Evolutionary conservation across 352 stramenopile genomes (phyloP).

Genomic region (Globisporangium lucens): DNA sequence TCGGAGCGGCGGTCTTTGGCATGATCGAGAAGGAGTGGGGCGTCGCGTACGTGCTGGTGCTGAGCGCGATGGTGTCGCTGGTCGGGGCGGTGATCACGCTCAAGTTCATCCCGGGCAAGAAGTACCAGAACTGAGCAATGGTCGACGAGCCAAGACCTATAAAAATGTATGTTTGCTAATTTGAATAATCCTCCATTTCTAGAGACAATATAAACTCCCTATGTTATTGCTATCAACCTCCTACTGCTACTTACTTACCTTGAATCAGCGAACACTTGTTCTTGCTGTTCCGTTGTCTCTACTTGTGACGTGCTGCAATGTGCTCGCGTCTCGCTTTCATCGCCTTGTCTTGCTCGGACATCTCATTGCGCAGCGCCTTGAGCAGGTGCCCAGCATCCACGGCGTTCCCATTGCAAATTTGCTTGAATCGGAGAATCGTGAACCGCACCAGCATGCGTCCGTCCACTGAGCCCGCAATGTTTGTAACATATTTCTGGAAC

Average conservation of each 20-base stretch:
- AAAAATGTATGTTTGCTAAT: conserved; percentile 6
- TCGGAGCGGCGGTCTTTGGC: conserved; percentile 61
- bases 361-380: conserved; percentile 58
- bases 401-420: conserved; percentile 65
- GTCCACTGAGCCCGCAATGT: conserved; percentile 45
- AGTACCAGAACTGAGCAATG: conserved; percentile 24
- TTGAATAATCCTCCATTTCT: conserved; percentile 7
- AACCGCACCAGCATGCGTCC: conserved; percentile 62
- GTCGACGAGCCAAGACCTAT: background rate
- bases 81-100: conserved; percentile 61
- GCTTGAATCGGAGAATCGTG: conserved; percentile 53
- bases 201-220: conserved; percentile 9
- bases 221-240: background rate
- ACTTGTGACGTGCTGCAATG: conserved; percentile 32
- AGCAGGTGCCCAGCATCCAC: conserved; percentile 50
- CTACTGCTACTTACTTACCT: background rate
- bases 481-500: conserved; percentile 51
- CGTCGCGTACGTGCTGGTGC: conserved; percentile 52
- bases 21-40: conserved; percentile 57
- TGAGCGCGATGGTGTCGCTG: conserved; percentile 56
- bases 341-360: conserved; percentile 44
- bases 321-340: conserved; percentile 51
- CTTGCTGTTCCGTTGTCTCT: background rate
- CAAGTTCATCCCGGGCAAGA: conserved; percentile 55
- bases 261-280: background rate